Percentiles rank a stretch among this genome's conserved stretches.
Evolutionary conservation across 495 filamentous ascomycete genomes (phyloP).

Genomic region (Penicillium cataractarum): DNA sequence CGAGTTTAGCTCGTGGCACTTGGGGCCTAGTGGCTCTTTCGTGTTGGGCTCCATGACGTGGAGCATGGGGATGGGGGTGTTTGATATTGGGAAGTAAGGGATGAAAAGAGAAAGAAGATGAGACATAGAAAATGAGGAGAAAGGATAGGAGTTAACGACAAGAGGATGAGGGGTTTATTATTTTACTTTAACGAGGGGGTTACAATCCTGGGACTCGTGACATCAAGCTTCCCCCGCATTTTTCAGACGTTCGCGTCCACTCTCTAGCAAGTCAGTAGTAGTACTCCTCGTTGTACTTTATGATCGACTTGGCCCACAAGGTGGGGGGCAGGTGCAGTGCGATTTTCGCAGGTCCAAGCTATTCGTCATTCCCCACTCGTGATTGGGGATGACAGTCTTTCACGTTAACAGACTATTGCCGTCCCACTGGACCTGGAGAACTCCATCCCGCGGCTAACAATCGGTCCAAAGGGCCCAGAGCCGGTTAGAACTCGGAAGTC

Average conservation of each 20-base stretch:
- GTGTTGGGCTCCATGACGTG: conserved; percentile 12
- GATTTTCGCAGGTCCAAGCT: conserved; percentile 2
- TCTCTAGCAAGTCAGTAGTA: too few relatives aligned
- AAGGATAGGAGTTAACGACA: too few relatives aligned
- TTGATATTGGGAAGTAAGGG: conserved; percentile 5
- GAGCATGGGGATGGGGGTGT: not conserved
- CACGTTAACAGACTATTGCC: not conserved
- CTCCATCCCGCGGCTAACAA: conserved; percentile 11
- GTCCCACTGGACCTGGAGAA: not conserved
- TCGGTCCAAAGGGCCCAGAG: conserved; percentile 15
- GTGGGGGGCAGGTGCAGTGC: not conserved
- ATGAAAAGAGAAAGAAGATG: not conserved
- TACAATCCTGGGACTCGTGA: conserved; percentile 2
- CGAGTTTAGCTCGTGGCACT: conserved; percentile 32
- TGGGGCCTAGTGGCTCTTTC: not conserved
- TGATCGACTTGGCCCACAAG: conserved; percentile 16
- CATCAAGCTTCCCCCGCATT: conserved; percentile 25
- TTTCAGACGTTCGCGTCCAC: not conserved
- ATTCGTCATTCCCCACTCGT: not conserved
- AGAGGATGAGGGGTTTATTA: not conserved
- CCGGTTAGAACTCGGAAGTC: conserved; percentile 16
- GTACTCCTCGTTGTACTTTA: too few relatives aligned
- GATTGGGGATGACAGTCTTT: too few relatives aligned
- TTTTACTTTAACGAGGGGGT: not conserved
- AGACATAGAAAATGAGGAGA: not conserved